Conservation (phyloP, 2,329 filamentous ascomycete genomes). For the Talaromyces sp. region DNA sequence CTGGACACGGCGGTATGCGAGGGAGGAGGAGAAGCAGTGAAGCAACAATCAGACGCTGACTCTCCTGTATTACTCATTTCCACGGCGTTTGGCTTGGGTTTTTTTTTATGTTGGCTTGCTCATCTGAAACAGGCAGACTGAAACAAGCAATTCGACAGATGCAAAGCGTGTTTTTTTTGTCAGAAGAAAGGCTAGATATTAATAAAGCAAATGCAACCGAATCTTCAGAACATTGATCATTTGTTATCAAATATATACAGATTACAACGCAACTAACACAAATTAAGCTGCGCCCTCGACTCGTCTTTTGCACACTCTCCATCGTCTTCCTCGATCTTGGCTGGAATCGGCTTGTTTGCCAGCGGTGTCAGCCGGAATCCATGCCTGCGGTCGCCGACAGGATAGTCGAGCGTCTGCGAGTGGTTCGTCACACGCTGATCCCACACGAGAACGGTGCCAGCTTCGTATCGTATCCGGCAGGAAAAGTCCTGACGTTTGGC, state of each 20-base stretch:
- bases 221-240: neutral
- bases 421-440: slow-evolving; percentile 1
- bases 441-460: neutral
- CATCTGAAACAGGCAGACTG: neutral
- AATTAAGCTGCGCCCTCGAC: neutral
- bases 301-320: neutral
- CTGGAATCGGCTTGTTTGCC: neutral
- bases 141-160: neutral
- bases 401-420: neutral
- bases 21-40: slow-evolving; percentile 22
- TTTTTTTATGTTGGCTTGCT: neutral
- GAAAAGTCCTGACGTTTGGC: neutral
- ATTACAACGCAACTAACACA: neutral
- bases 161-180: neutral
- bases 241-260: neutral
- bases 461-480: neutral
- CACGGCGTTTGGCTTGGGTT: slow-evolving; percentile 11
- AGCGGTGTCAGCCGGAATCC: neutral
- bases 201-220: neutral
- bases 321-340: slow-evolving; percentile 1
- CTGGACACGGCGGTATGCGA: slow-evolving; percentile 72
- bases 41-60: neutral
- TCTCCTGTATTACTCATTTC: slow-evolving; percentile 1
- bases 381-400: neutral
- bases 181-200: neutral